Evolutionary conservation across 108 stramenopile species (phyloP).

Genomic region (Cyclotella cryptica): DNA sequence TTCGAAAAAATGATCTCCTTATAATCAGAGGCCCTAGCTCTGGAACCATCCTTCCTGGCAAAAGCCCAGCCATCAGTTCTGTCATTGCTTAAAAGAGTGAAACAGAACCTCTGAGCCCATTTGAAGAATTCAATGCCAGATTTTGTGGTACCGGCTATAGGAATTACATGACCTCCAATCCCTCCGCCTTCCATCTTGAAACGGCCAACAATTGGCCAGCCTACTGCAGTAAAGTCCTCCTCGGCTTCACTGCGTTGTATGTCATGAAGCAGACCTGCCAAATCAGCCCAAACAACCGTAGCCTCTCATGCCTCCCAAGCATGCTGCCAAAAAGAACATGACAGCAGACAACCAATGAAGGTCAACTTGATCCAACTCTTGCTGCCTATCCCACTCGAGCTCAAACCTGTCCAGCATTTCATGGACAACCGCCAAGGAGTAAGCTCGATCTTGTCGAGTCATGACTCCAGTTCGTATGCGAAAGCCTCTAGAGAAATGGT

Average conservation of each 20-base stretch:
- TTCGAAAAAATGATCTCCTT: constrained; percentile 10
- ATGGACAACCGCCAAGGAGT: background rate
- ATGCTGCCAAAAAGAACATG: constrained; percentile 12
- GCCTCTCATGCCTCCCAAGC: constrained; percentile 17
- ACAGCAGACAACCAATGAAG: background rate
- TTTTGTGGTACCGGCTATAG: constrained; percentile 25
- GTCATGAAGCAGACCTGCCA: constrained; percentile 15
- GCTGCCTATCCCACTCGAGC: background rate
- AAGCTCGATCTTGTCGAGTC: constrained; percentile 2
- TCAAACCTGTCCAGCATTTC: background rate
- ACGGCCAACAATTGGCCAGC: constrained; percentile 21
- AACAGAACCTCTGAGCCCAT: constrained; percentile 15
- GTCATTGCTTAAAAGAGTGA: background rate
- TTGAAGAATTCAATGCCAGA: constrained; percentile 23
- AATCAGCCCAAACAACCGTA: constrained; percentile 15
- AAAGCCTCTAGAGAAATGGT: background rate
- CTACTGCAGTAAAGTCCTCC: constrained; percentile 20
- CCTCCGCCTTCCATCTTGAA: constrained; percentile 19
- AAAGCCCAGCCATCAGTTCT: constrained; percentile 26
- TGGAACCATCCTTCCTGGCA: background rate
- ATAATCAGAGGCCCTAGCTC: constrained; percentile 19
- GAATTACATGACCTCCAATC: constrained; percentile 12
- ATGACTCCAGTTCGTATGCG: constrained; percentile 4
- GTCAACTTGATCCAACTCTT: background rate
- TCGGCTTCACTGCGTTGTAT: background rate